Evolutionary conservation across 2,329 filamentous ascomycete genomes (phyloP).

Genomic region (Metarhizium album): DNA sequence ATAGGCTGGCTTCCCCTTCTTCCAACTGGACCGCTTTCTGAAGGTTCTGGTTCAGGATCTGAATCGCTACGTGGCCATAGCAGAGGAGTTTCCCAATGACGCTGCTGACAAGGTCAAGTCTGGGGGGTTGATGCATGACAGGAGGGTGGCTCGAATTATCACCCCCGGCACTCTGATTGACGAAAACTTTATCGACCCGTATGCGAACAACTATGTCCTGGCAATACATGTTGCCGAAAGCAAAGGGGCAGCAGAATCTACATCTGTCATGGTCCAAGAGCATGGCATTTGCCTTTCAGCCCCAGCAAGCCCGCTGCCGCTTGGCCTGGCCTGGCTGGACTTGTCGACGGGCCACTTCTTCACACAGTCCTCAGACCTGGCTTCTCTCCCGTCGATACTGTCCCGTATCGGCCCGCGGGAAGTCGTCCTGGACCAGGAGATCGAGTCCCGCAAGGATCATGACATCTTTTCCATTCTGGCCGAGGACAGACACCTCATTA

Average conservation of each 20-base stretch:
- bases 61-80: slow-evolving; percentile 83
- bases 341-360: slow-evolving; percentile 91
- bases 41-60: slow-evolving; percentile 88
- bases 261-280: neutral
- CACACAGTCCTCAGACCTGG: slow-evolving; percentile 64
- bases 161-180: slow-evolving; percentile 94
- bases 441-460: slow-evolving; percentile 47
- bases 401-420: slow-evolving; percentile 78
- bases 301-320: slow-evolving; percentile 17
- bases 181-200: slow-evolving; percentile 93
- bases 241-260: too few species aligned
- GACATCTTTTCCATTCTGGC: slow-evolving; percentile 57
- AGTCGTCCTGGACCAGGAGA: slow-evolving; percentile 61
- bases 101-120: slow-evolving; percentile 58
- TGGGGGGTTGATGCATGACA: slow-evolving; percentile 73
- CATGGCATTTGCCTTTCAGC: slow-evolving; percentile 5
- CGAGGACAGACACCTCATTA: slow-evolving; percentile 66
- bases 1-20: slow-evolving; percentile 84
- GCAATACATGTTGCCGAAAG: slow-evolving; percentile 50
- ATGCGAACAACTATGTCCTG: slow-evolving; percentile 85
- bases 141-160: slow-evolving; percentile 75
- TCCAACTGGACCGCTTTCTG: slow-evolving; percentile 83
- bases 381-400: slow-evolving; percentile 66
- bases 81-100: slow-evolving; percentile 79
- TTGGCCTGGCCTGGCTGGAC: slow-evolving; percentile 90